These are phyloP conservation scores for Stentor coeruleus DNA, from an alignment of 73 alveolate genomes.

Conservation along the genomic window DNA sequence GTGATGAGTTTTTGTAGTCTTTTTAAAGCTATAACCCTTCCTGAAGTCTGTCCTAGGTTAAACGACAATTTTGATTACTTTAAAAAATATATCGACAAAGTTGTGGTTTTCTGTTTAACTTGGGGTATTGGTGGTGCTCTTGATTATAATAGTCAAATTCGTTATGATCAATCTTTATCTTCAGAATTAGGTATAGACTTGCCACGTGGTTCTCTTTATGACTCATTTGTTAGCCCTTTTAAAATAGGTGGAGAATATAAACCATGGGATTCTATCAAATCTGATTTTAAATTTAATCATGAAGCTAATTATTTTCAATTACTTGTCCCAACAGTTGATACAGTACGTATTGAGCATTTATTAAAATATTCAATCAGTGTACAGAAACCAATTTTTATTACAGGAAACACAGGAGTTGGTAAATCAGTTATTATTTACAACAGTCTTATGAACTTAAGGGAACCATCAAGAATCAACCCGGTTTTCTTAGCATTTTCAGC, in stretches of 20 bases:
- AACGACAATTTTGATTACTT: not conserved
- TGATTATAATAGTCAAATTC: not conserved
- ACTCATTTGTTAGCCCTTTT: not conserved
- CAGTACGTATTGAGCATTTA: constrained; percentile 48
- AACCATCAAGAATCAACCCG: not conserved
- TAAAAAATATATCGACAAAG: constrained; percentile 34
- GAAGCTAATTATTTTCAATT: constrained; percentile 92
- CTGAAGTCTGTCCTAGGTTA: not conserved
- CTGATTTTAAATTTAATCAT: constrained; percentile 79
- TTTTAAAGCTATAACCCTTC: constrained; percentile 32
- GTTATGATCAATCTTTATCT: not conserved
- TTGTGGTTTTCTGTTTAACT: constrained; percentile 80
- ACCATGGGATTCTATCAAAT: constrained; percentile 21
- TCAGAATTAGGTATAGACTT: constrained; percentile 3
- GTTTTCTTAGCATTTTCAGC: constrained; percentile 55
- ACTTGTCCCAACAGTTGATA: constrained; percentile 97
- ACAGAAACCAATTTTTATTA: not conserved
- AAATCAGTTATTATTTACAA: constrained; percentile 88
- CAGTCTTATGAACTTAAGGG: constrained; percentile 37
- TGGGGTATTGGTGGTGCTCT: constrained; percentile 95
- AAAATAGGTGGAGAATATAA: constrained; percentile 4
- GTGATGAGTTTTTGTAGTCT: not conserved
- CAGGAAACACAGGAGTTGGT: constrained; percentile 98
- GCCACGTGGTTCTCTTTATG: not conserved
- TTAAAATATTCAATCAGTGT: constrained; percentile 28